These are phyloP conservation scores for Salvia sclarea DNA, from an alignment of 305 asterid genomes.

Conservation along the genomic window DNA sequence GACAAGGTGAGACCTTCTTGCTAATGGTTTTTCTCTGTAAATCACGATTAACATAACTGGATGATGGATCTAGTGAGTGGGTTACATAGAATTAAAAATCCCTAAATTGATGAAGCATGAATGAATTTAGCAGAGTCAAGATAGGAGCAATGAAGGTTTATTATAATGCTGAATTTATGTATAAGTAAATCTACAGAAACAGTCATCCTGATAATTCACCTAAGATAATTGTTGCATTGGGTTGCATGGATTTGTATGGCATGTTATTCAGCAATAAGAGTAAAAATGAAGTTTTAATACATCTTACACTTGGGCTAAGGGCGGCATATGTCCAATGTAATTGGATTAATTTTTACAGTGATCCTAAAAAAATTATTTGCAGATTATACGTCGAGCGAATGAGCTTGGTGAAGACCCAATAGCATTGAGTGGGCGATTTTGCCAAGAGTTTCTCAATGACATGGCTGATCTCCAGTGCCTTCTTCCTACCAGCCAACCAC, in stretches of 20 bases:
- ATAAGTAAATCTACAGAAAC: not conserved
- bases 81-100: not conserved
- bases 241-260: not conserved
- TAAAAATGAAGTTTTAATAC: not conserved
- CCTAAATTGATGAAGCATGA: not conserved
- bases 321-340: not conserved
- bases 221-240: not conserved
- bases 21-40: not conserved
- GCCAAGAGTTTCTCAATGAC: conserved; percentile 76
- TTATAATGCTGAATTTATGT: not conserved
- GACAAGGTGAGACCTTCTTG: conserved; percentile 68
- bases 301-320: not conserved
- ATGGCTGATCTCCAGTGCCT: conserved; percentile 94
- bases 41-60: not conserved
- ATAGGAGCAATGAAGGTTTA: not conserved
- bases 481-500: conserved; percentile 87
- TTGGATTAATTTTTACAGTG: conserved; percentile 11
- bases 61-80: not conserved
- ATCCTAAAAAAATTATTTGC: conserved; percentile 30
- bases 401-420: conserved; percentile 73
- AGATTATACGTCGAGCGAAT: conserved; percentile 87
- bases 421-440: conserved; percentile 70
- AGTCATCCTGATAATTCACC: not conserved
- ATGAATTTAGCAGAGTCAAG: not conserved
- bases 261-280: not conserved